phyloP scores from a whole-genome alignment of 139 green algal species.

The Desmodesmus armatus region DNA sequence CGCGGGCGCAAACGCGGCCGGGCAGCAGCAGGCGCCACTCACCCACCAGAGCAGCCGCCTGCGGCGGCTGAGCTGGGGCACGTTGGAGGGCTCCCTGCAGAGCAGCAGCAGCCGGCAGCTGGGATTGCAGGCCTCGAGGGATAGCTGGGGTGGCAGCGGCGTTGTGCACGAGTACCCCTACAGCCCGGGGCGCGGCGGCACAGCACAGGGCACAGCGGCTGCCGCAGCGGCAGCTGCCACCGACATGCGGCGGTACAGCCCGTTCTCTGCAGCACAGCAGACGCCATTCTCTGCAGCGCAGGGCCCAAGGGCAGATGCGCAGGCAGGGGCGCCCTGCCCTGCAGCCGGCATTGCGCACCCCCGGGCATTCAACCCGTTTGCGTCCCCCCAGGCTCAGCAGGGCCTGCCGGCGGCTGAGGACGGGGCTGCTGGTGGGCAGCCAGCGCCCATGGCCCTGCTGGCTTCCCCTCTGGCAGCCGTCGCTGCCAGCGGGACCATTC shows the following conservation, averaged over 20 bases:
- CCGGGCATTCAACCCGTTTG: background rate
- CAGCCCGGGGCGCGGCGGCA: background rate
- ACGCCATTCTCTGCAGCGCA: background rate
- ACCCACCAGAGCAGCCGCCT: background rate
- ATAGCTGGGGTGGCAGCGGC: background rate
- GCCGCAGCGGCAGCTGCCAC: background rate
- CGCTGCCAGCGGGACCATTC: background rate
- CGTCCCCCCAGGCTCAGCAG: background rate
- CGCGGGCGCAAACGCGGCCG: background rate
- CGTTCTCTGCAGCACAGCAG: background rate
- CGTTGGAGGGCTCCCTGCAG: background rate
- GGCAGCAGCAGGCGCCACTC: background rate
- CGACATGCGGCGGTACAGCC: background rate
- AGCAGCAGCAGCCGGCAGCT: too few species aligned
- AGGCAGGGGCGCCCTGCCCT: background rate
- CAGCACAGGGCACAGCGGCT: background rate
- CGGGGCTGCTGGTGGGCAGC: background rate
- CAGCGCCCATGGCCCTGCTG: background rate
- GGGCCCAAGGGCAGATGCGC: background rate
- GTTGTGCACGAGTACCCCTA: background rate
- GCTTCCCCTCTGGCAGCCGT: background rate
- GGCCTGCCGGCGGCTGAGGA: background rate
- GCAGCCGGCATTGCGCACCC: background rate
- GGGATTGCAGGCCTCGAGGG: background rate
- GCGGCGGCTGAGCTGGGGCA: background rate